Base-by-base conservation (phyloP, 208 protist genomes). In the Zelonia costaricensis region DNA sequence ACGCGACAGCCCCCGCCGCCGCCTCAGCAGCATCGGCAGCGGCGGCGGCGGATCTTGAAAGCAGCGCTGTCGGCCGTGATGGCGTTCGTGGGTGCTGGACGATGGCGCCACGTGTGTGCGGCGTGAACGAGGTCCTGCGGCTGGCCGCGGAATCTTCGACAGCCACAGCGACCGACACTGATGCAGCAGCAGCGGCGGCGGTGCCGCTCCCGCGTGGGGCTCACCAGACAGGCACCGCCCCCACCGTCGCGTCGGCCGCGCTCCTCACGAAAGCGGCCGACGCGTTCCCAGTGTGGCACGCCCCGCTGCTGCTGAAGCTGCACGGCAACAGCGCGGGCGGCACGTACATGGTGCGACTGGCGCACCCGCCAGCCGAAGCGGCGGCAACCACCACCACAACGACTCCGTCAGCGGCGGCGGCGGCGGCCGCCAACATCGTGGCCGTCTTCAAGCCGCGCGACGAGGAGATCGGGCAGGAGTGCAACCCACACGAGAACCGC, bases 381-480 rank as follows among this genome's bases (percentile, higher is more conserved):
- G n/a, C 22, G 8, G 45, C 16, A 8, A 27, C 15, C n/a, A 44
- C 48, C n/a, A 9, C 13, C 7, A 4, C 23, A 22, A 45, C 52
- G 25, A 27, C 48, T n/a, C 15, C 36, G 46, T 12, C 5, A 23
- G 15, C 23, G 52, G 22, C 13, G 33, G 30, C 23, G 51, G n/a
- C n/a, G n/a, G n/a, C n/a, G n/a, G n/a, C n/a, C n/a, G n/a, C n/a
- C n/a, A n/a, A n/a, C n/a, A n/a, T 70, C 1, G 23, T 83, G 23
- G 79, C 68, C 16, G 76, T 92, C 2, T 88, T 89, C 40, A 92
- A 92, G 56, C 86, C 86, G 1, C 59, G 76, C 15, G 76, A 82
- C 35, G 78, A 88, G 62, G 86, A 92, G 46, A 82, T 86, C 52
- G 82, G 82, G 3, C 68, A 78, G 53, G 31, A 40, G 16, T 20